A percentile compares a stretch with the other conserved stretches of the same genome.
Conservation (phyloP, 1,284 basidiomycete genomes). For the Chondrostereum purpureum region DNA sequence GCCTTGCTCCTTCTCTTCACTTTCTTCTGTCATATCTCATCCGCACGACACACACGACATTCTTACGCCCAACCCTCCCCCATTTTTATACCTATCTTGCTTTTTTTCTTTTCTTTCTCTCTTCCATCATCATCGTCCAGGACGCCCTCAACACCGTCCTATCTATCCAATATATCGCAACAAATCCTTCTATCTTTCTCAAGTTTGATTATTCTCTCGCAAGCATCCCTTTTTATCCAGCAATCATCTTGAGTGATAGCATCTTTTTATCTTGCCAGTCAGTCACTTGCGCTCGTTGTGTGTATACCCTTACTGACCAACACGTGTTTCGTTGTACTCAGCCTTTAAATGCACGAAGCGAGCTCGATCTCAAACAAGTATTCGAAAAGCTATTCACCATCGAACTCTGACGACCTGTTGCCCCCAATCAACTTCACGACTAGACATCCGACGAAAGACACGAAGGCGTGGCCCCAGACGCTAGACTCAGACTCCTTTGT, state of each 20-base stretch:
- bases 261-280: slow-evolving; percentile 51
- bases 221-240: slow-evolving; percentile 42
- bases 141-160: slow-evolving; percentile 23
- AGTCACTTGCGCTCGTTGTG: slow-evolving; percentile 30
- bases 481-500: slow-evolving; percentile 26
- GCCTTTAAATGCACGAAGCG: slow-evolving; percentile 52
- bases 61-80: slow-evolving; percentile 23
- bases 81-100: slow-evolving; percentile 62
- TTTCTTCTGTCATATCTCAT: slow-evolving; percentile 29
- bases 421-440: slow-evolving; percentile 32
- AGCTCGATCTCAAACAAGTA: slow-evolving; percentile 45
- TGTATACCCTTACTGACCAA: slow-evolving; percentile 15
- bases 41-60: slow-evolving; percentile 40
- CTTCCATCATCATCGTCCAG: slow-evolving; percentile 21
- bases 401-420: slow-evolving; percentile 32
- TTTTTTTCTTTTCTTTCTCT: slow-evolving; percentile 29
- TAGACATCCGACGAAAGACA: slow-evolving; percentile 31
- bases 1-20: slow-evolving; percentile 41
- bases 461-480: slow-evolving; percentile 30
- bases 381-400: slow-evolving; percentile 32
- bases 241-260: slow-evolving; percentile 39
- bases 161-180: slow-evolving; percentile 32
- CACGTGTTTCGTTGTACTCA: slow-evolving; percentile 22
- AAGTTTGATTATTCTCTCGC: slow-evolving; percentile 4
- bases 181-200: slow-evolving; percentile 18